Evolutionary conservation across 1,284 basidiomycete species (phyloP).

Genomic region (Thecaphora thlaspeos): DNA sequence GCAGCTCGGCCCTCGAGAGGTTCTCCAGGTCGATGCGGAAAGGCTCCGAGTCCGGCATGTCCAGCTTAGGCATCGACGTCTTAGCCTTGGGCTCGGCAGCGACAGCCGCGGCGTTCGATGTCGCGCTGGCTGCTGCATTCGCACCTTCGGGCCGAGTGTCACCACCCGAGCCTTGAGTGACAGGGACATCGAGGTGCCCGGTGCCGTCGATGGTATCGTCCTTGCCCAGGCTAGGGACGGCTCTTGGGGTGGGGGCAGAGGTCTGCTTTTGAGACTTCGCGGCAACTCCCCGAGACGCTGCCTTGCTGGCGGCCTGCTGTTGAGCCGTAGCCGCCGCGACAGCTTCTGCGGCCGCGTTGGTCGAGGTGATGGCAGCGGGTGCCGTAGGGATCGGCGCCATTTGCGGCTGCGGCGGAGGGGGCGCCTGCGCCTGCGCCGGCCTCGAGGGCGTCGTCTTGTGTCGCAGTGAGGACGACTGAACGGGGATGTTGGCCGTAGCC

Average conservation of each 20-base stretch:
- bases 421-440: constrained; percentile 4
- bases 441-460: constrained; percentile 31
- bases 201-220: constrained; percentile 51
- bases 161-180: constrained; percentile 1
- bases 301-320: neutral
- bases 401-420: constrained; percentile 25
- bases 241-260: too few relatives aligned
- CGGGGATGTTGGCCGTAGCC: constrained; percentile 2
- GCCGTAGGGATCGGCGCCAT: constrained; percentile 39
- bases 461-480: constrained; percentile 13
- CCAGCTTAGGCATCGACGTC: constrained; percentile 39
- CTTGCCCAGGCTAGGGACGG: constrained; percentile 38
- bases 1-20: constrained; percentile 4
- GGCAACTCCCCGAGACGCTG: too few relatives aligned
- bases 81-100: constrained; percentile 9
- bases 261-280: too few relatives aligned
- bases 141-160: constrained; percentile 1
- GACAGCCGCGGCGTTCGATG: too few relatives aligned
- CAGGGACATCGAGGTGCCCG: constrained; percentile 39
- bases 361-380: constrained; percentile 28
- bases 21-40: constrained; percentile 39
- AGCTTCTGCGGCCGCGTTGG: neutral
- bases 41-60: constrained; percentile 49
- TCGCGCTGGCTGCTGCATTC: too few relatives aligned
- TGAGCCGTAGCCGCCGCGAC: neutral